Conservation (phyloP, 2,329 filamentous ascomycete genomes). For the Periglandula ipomoeae region DNA sequence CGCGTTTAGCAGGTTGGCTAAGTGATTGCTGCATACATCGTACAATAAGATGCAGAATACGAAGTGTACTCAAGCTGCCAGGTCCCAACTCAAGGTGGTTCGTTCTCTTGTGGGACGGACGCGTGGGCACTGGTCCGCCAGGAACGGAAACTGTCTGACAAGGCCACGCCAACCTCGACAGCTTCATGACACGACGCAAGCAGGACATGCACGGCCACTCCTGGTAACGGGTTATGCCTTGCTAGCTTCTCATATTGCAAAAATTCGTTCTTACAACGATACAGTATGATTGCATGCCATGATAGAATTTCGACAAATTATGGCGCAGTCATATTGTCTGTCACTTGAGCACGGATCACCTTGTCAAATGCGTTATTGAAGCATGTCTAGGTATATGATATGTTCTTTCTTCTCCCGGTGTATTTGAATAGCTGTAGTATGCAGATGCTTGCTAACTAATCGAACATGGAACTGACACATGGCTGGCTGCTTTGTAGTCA, state of each 20-base stretch:
- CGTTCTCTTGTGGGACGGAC: background rate
- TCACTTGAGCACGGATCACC: too few relatives aligned
- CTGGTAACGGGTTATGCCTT: background rate
- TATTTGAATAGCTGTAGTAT: background rate
- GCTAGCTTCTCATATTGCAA: background rate
- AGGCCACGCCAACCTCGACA: background rate
- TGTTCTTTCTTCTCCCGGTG: background rate
- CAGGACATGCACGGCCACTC: background rate
- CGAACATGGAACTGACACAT: background rate
- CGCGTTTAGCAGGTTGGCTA: too few relatives aligned
- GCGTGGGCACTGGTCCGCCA: background rate
- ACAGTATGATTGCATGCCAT: too few relatives aligned
- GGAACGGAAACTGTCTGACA: background rate
- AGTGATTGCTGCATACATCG: background rate
- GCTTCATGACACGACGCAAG: background rate
- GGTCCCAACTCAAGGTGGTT: background rate
- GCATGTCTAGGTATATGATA: too few relatives aligned
- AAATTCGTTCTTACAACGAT: too few relatives aligned
- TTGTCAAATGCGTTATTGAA: too few relatives aligned
- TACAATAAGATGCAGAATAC: background rate
- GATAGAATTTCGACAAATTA: too few relatives aligned
- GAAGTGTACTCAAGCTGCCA: background rate
- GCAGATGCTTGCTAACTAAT: background rate
- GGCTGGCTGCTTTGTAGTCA: background rate
- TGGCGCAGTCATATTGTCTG: too few relatives aligned